Percentiles rank a stretch among this genome's conserved stretches.
phyloP scores from a whole-genome alignment of 1,139 yeast genomes.

The Scheffersomyces cryptocercus region DNA sequence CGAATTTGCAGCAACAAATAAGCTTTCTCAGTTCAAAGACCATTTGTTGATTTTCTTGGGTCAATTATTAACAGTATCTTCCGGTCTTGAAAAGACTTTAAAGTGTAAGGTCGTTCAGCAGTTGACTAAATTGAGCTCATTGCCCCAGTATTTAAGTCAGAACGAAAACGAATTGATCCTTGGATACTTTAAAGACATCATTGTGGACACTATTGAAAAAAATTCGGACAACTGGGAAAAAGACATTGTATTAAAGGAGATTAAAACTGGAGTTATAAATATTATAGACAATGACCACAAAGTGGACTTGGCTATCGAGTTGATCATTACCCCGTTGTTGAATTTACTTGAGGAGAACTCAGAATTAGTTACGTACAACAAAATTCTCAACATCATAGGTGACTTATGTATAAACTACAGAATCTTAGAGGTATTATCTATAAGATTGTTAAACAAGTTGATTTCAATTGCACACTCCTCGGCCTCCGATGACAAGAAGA shows the following conservation, averaged over 20 bases:
- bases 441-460: constrained; percentile 51
- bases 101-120: constrained; percentile 68
- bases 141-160: constrained; percentile 45
- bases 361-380: constrained; percentile 19
- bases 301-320: constrained; percentile 49
- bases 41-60: constrained; percentile 64
- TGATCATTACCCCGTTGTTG: constrained; percentile 62
- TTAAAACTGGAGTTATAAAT: constrained; percentile 53
- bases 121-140: constrained; percentile 52
- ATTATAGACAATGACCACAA: constrained; percentile 34
- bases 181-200: constrained; percentile 65
- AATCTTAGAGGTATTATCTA: constrained; percentile 49
- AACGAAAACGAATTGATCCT: constrained; percentile 65
- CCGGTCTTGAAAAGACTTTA: constrained; percentile 66
- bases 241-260: constrained; percentile 34
- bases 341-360: constrained; percentile 29
- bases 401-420: constrained; percentile 46
- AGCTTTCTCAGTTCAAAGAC: constrained; percentile 56
- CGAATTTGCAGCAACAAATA: constrained; percentile 14
- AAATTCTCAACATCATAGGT: constrained; percentile 46
- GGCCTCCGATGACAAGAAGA: constrained; percentile 10
- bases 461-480: constrained; percentile 14
- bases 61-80: constrained; percentile 64
- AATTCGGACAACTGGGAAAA: constrained; percentile 36
- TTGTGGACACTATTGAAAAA: constrained; percentile 34